These are phyloP conservation scores for Aspergillus viridinutans DNA, from an alignment of 2,329 filamentous ascomycete genomes.

Conservation along the genomic window DNA sequence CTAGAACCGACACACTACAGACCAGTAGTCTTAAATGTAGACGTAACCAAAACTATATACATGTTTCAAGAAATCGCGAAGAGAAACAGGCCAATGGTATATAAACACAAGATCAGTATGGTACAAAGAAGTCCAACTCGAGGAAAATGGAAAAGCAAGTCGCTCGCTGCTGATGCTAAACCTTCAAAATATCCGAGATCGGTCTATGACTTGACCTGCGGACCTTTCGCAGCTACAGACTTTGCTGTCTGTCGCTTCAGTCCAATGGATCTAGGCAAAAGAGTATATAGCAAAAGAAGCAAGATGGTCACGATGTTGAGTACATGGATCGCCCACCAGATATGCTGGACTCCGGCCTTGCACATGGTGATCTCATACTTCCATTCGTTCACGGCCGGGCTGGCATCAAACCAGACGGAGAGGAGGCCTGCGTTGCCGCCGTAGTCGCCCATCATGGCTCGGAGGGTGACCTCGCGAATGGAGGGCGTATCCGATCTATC, in stretches of 20 bases:
- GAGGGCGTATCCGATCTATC: constrained; percentile 25
- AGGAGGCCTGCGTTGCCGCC: constrained; percentile 87
- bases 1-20: too few relatives aligned
- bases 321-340: constrained; percentile 90
- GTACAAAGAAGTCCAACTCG: neutral
- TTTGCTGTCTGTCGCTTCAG: neutral
- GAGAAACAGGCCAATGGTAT: neutral
- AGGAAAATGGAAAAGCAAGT: neutral
- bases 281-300: constrained; percentile 21
- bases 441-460: constrained; percentile 98
- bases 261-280: neutral
- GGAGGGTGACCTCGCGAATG: constrained; percentile 83
- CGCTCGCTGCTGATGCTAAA: neutral
- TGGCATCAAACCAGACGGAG: constrained; percentile 81
- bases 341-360: constrained; percentile 75
- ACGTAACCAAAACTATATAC: neutral
- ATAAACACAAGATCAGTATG: neutral
- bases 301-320: constrained; percentile 54
- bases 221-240: neutral
- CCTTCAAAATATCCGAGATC: neutral
- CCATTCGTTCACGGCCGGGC: constrained; percentile 63
- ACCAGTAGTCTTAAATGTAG: neutral
- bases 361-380: constrained; percentile 75
- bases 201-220: neutral
- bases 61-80: neutral